Base-by-base conservation (phyloP, 495 filamentous ascomycete species). In the Oleoguttula mirabilis region DNA sequence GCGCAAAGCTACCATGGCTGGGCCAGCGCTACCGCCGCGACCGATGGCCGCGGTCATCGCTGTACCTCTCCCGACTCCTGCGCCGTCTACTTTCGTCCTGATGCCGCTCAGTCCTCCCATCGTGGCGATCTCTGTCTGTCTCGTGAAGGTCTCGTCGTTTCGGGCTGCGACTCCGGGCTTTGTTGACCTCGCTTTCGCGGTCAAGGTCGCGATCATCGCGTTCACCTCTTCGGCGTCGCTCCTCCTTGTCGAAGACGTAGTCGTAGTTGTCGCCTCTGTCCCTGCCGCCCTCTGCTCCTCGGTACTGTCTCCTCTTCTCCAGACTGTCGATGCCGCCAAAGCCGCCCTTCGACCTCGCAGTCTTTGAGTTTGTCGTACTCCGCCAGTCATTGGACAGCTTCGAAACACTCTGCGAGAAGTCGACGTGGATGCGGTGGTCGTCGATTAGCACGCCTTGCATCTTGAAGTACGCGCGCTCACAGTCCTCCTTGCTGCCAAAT, bases 371-470 rank as follows among this genome's bases (percentile, higher is more conserved):
- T n/a, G 86, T 92, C 25, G 80, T 75, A 43, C 70, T 80, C 39
- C 92, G 73, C 90, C 90, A 98, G 16, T 75, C 77, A 39, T 94
- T 83, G n/a, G 84, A 84, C 17, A 98, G 57, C 58, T 83, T 84
- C 24, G 82, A 88, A 16, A 84, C 90, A 60, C 85, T 94, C 61
- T 98, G 90, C 22, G 87, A 94, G 65, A 98, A 98, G 59, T 98
- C 90, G 36, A 98, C 92, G 60, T 96, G 90, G 42, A 98, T 96
- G 25, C 90, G 82, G 45, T 94, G 87, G 56, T 98, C 90, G 51
- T 98, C 90, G 55, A 96, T 96, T 43, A 98, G 64, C 5, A 95
- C 87, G 4, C 77, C 80, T 58, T 96, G 83, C 90, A 96, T 98
- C 64, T 98, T 98, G 65, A 88, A 88, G 56, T 96, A 98, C 11